Percentiles rank a stretch among this genome's conserved stretches.
Conservation (phyloP, 2,329 filamentous ascomycete species). For the Fusarium sp. region DNA sequence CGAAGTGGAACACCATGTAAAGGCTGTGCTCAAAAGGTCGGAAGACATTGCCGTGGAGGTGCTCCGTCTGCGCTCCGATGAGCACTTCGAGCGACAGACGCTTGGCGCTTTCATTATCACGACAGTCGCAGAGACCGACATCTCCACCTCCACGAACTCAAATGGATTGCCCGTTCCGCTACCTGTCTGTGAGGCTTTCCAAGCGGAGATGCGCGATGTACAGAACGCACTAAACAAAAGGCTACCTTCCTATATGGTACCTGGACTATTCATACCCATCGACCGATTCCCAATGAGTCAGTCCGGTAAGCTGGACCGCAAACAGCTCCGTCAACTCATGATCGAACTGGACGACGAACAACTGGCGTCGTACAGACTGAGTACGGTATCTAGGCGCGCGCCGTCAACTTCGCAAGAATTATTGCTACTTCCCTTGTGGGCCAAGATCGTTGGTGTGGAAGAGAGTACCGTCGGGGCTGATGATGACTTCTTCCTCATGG, state of each 20-base stretch:
- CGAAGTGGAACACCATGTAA: slow-evolving; percentile 22
- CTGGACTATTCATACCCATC: slow-evolving; percentile 18
- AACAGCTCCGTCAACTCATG: slow-evolving; percentile 18
- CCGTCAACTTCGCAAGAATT: slow-evolving; percentile 17
- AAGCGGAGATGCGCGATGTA: slow-evolving; percentile 15
- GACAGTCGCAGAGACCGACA: slow-evolving; percentile 10
- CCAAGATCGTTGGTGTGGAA: slow-evolving; percentile 15
- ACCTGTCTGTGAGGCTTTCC: slow-evolving; percentile 14
- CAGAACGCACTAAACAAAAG: slow-evolving; percentile 15
- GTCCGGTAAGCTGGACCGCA: slow-evolving; percentile 17
- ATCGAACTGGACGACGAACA: slow-evolving; percentile 14
- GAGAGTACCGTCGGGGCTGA: slow-evolving; percentile 14
- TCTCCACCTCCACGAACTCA: slow-evolving; percentile 13
- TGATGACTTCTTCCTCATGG: slow-evolving; percentile 19
- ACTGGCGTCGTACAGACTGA: slow-evolving; percentile 17
- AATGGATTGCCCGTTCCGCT: slow-evolving; percentile 16
- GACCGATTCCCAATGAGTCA: slow-evolving; percentile 18
- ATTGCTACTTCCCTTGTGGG: slow-evolving; percentile 17
- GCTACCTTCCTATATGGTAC: slow-evolving; percentile 16
- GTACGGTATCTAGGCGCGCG: slow-evolving; percentile 6
- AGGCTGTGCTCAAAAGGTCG: slow-evolving; percentile 11
- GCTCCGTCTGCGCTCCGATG: slow-evolving; percentile 12
- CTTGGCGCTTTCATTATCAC: slow-evolving; percentile 13
- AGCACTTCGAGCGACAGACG: slow-evolving; percentile 12
- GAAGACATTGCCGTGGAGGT: slow-evolving; percentile 15